Evolutionary conservation across 2,329 filamentous ascomycete species (phyloP).

Genomic region (Pseudogymnoascus sp.): DNA sequence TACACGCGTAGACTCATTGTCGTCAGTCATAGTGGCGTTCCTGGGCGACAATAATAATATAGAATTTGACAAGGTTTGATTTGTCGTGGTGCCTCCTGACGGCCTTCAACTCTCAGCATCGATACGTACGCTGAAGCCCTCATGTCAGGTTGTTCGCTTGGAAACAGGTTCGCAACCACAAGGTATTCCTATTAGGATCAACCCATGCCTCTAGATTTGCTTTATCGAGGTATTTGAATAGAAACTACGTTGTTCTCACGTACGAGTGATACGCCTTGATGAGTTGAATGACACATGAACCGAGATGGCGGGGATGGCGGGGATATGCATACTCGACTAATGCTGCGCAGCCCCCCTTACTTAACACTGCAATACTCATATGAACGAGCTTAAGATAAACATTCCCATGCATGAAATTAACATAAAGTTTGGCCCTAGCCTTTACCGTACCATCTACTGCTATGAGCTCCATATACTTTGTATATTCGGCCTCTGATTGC

Average conservation of each 20-base stretch:
- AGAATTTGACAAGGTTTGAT: no score
- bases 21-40: no score
- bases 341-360: background rate
- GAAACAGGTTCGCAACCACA: no score
- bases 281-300: background rate
- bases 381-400: background rate
- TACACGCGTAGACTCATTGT: no score
- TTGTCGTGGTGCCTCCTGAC: no score
- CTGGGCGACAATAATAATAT: no score
- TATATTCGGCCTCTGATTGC: background rate
- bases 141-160: no score
- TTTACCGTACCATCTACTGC: background rate
- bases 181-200: slow-evolving; percentile 12
- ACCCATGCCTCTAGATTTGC: slow-evolving; percentile 28
- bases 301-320: background rate
- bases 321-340: background rate
- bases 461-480: background rate
- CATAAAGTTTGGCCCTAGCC: background rate
- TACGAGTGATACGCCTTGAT: background rate
- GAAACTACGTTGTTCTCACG: slow-evolving; percentile 28
- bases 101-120: no score
- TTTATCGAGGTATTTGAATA: slow-evolving; percentile 30
- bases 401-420: background rate
- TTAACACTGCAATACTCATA: background rate
- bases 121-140: no score